Evolutionary conservation across 2,329 filamentous ascomycete species (phyloP).

Genomic region (Penicillium sp.): DNA sequence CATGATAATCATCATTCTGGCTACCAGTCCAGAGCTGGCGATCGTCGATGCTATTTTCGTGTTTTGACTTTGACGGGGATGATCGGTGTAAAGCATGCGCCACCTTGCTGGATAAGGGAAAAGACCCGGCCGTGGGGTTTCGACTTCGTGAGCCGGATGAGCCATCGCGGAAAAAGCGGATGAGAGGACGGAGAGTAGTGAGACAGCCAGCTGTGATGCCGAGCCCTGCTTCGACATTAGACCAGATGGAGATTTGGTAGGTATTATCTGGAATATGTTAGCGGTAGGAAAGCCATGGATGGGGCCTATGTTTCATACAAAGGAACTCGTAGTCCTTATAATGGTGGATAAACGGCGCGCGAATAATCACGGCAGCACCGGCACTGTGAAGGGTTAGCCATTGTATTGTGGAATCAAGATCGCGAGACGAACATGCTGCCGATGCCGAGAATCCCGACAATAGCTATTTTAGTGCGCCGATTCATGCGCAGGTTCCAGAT

Average conservation of each 20-base stretch:
- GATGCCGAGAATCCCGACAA: slow-evolving; percentile 49
- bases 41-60: slow-evolving; percentile 3
- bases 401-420: slow-evolving; percentile 12
- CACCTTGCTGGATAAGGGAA: slow-evolving; percentile 15
- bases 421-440: slow-evolving; percentile 45
- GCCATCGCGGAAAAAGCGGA: slow-evolving; percentile 31
- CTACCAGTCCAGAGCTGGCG: slow-evolving; percentile 18
- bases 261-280: slow-evolving; percentile 37
- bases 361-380: slow-evolving; percentile 24
- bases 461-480: slow-evolving; percentile 45
- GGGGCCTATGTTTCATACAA: slow-evolving; percentile 13
- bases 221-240: slow-evolving; percentile 29
- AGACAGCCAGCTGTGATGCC: slow-evolving; percentile 37
- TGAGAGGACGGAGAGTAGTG: slow-evolving; percentile 41
- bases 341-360: slow-evolving; percentile 19
- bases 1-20: slow-evolving; percentile 18
- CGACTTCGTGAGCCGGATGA: slow-evolving; percentile 16
- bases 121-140: slow-evolving; percentile 15
- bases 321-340: slow-evolving; percentile 22
- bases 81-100: slow-evolving; percentile 10
- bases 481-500: slow-evolving; percentile 53
- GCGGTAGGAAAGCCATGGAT: background rate
- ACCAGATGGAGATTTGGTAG: slow-evolving; percentile 40
- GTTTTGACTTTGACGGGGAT: slow-evolving; percentile 9
- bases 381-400: slow-evolving; percentile 16